phyloP scores from a whole-genome alignment of 768 basidiomycete genomes.

The Lepiota brunneoincarnata region DNA sequence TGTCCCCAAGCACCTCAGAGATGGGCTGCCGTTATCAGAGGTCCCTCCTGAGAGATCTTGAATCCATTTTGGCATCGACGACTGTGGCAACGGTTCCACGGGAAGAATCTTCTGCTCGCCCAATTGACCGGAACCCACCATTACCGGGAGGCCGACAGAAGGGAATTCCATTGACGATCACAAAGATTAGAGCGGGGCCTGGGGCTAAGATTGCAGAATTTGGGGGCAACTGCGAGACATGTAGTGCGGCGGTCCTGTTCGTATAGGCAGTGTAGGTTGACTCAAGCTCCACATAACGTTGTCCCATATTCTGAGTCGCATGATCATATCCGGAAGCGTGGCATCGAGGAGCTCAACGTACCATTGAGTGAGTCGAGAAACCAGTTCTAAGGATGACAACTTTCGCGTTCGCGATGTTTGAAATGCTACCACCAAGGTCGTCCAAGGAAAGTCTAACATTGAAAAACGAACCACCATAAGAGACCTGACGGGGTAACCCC shows the following conservation, averaged over 20 bases:
- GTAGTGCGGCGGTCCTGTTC: constrained; percentile 52
- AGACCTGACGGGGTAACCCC: constrained; percentile 50
- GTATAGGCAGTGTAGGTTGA: constrained; percentile 54
- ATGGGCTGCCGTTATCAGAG: neutral
- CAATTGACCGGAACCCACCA: constrained; percentile 71
- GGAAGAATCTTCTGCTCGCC: constrained; percentile 45
- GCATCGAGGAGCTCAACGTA: constrained; percentile 21
- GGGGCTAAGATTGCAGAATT: constrained; percentile 72
- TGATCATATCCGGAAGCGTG: neutral
- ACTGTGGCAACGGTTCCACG: constrained; percentile 10
- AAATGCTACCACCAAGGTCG: constrained; percentile 47
- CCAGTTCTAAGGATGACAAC: constrained; percentile 62
- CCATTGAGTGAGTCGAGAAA: constrained; percentile 77
- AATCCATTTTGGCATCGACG: neutral
- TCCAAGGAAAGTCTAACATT: constrained; percentile 53
- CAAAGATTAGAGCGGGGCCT: constrained; percentile 67
- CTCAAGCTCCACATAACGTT: constrained; percentile 67
- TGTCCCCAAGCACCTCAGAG: neutral
- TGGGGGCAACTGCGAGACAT: constrained; percentile 70
- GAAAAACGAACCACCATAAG: constrained; percentile 79
- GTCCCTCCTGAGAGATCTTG: neutral
- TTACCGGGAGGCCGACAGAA: constrained; percentile 65
- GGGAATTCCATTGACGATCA: constrained; percentile 79
- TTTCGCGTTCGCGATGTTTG: constrained; percentile 45
- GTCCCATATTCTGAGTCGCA: constrained; percentile 60